Conservation (phyloP, 78 protist genomes). For the Corallochytrium limacisporum region DNA sequence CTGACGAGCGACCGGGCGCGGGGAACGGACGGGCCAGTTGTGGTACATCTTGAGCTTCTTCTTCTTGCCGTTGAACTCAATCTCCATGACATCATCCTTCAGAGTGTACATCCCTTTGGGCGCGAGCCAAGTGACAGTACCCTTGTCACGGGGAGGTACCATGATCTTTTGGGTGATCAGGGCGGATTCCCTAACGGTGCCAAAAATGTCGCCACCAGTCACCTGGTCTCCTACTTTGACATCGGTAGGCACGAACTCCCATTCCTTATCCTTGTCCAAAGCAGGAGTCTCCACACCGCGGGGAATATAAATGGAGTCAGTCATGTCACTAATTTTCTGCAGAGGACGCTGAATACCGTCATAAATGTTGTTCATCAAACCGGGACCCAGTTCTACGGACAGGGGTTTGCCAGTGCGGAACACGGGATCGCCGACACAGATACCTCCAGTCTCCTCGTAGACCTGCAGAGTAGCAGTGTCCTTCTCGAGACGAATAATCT, state of each 20-base stretch:
- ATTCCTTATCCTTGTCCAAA: slow-evolving; percentile 51
- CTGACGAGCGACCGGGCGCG: slow-evolving; percentile 89
- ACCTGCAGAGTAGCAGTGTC: slow-evolving; percentile 99
- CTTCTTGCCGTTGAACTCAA: slow-evolving; percentile 41
- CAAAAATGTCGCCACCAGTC: slow-evolving; percentile 91
- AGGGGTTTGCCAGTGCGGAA: slow-evolving; percentile 94
- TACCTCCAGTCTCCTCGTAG: slow-evolving; percentile 99
- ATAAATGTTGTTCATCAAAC: slow-evolving; percentile 85
- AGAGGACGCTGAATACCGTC: slow-evolving; percentile 99
- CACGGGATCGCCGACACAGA: slow-evolving; percentile 98
- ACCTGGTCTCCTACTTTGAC: slow-evolving; percentile 76
- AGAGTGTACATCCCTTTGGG: slow-evolving; percentile 75
- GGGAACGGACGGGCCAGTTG: slow-evolving; percentile 97
- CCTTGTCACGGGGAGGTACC: slow-evolving; percentile 83
- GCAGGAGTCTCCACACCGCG: slow-evolving; percentile 85
- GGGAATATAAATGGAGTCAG: slow-evolving; percentile 91
- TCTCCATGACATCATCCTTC: slow-evolving; percentile 31
- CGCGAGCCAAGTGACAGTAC: slow-evolving; percentile 76
- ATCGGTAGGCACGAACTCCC: slow-evolving; percentile 73
- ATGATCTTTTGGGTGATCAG: slow-evolving; percentile 82
- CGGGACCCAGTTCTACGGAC: slow-evolving; percentile 99
- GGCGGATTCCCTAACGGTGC: slow-evolving; percentile 81
- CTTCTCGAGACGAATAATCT: slow-evolving; percentile 97
- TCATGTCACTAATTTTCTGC: slow-evolving; percentile 55
- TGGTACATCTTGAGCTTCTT: slow-evolving; percentile 71